Percentiles rank a stretch among this genome's conserved stretches.
Conservation (phyloP, 345 rosid genomes). For the Hypericum androsaemum region DNA sequence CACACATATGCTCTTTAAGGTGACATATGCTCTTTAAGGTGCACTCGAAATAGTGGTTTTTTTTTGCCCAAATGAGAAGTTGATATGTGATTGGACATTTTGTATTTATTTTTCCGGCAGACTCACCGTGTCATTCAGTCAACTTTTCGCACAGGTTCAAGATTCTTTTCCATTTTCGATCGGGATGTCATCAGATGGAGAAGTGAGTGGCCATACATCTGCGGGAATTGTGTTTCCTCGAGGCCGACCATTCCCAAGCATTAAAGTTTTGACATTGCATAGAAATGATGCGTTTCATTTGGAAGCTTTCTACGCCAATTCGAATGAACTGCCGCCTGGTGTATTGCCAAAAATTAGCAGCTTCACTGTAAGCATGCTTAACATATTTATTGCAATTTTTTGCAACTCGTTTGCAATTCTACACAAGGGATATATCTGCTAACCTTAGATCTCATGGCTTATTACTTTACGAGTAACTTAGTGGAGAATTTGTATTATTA, state of each 20-base stretch:
- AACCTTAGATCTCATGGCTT: too few relatives aligned
- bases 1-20: background rate
- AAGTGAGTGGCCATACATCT: conserved; percentile 35
- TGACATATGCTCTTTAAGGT: too few relatives aligned
- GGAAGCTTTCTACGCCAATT: conserved; percentile 52
- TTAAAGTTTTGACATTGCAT: conserved; percentile 52
- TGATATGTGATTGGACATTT: too few relatives aligned
- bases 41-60: too few relatives aligned
- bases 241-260: conserved; percentile 63
- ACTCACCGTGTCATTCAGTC: too few relatives aligned
- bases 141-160: conserved; percentile 45
- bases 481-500: too few relatives aligned
- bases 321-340: conserved; percentile 35
- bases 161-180: conserved; percentile 66
- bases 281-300: conserved; percentile 37
- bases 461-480: too few relatives aligned
- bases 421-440: too few relatives aligned
- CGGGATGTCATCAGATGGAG: conserved; percentile 54
- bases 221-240: conserved; percentile 50
- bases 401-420: too few relatives aligned
- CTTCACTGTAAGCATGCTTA: conserved; percentile 35
- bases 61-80: too few relatives aligned
- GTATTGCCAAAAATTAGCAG: conserved; percentile 34
- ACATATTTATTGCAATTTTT: background rate
- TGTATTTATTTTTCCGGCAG: too few relatives aligned